Conservation (phyloP, 306 rosid species). For the Lathyrus sativus region DNA sequence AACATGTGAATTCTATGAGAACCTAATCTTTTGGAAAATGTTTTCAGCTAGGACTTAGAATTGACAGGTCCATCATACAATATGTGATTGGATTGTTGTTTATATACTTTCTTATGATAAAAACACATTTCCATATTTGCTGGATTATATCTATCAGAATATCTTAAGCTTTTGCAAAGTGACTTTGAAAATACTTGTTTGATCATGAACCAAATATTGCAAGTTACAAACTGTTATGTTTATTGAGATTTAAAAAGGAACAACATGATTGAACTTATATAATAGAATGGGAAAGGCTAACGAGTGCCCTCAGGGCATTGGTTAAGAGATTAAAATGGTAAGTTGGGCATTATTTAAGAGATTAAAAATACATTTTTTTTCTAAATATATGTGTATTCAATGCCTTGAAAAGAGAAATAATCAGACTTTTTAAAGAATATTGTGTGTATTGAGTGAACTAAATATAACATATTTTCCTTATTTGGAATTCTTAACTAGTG, state of each 20-base stretch:
- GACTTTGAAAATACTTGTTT: slow-evolving; percentile 37
- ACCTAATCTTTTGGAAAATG: neutral
- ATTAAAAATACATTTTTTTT: too few relatives aligned
- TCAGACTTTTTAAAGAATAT: too few relatives aligned
- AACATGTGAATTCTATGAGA: neutral
- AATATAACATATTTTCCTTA: too few relatives aligned
- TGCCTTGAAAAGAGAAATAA: too few relatives aligned
- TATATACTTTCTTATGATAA: slow-evolving; percentile 1
- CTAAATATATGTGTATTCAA: too few relatives aligned
- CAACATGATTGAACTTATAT: slow-evolving; percentile 35
- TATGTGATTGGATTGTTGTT: neutral
- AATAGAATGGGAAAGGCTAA: neutral
- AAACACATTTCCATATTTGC: slow-evolving; percentile 1
- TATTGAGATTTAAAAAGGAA: slow-evolving; percentile 24
- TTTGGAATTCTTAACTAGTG: too few relatives aligned
- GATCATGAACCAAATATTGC: slow-evolving; percentile 29
- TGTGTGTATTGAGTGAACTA: too few relatives aligned
- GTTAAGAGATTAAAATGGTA: too few relatives aligned
- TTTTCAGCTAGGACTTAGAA: neutral
- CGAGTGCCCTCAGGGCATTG: too few relatives aligned
- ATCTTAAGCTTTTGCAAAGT: slow-evolving; percentile 32
- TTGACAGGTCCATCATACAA: neutral
- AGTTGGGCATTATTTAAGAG: too few relatives aligned
- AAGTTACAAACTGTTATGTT: slow-evolving; percentile 29
- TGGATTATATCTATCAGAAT: slow-evolving; percentile 16